Evolutionary conservation across 345 rosid genomes (phyloP).

Genomic region (Noccaea caerulescens): DNA sequence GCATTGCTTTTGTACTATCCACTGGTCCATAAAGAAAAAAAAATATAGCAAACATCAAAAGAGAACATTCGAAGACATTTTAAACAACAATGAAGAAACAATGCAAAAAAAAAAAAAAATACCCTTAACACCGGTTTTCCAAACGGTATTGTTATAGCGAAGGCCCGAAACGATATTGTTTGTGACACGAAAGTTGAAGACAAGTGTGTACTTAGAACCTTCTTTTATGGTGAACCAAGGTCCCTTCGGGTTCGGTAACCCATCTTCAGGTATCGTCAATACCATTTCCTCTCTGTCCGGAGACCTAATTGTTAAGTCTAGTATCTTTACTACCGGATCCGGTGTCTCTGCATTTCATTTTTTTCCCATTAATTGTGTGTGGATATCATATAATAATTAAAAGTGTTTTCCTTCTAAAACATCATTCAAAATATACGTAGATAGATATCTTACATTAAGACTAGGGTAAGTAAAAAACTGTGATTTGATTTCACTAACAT

Average conservation of each 20-base stretch:
- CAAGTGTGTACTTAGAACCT: constrained; percentile 74
- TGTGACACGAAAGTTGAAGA: constrained; percentile 74
- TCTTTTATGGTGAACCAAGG: constrained; percentile 93
- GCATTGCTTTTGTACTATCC: constrained; percentile 84
- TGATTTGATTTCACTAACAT: not conserved
- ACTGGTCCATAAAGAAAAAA: constrained; percentile 48
- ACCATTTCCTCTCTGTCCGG: constrained; percentile 75
- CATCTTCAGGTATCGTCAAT: constrained; percentile 63
- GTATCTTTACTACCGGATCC: constrained; percentile 86
- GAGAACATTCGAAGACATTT: not conserved
- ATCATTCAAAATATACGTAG: not conserved
- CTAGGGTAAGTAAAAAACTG: constrained; percentile 2
- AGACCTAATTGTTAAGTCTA: constrained; percentile 66
- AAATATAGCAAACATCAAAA: not conserved
- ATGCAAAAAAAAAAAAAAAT: not conserved
- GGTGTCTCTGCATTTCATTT: constrained; percentile 58
- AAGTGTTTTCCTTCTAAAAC: not conserved
- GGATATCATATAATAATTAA: not conserved
- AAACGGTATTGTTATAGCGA: constrained; percentile 78
- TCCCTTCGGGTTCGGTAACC: constrained; percentile 62
- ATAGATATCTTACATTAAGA: not conserved
- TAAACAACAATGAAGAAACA: not conserved
- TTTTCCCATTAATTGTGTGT: not conserved
- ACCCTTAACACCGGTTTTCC: constrained; percentile 89
- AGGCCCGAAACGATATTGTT: constrained; percentile 93